These are phyloP conservation scores for Cladophialophora chaetospira DNA, from an alignment of 2,329 filamentous ascomycete genomes.

Conservation along the genomic window DNA sequence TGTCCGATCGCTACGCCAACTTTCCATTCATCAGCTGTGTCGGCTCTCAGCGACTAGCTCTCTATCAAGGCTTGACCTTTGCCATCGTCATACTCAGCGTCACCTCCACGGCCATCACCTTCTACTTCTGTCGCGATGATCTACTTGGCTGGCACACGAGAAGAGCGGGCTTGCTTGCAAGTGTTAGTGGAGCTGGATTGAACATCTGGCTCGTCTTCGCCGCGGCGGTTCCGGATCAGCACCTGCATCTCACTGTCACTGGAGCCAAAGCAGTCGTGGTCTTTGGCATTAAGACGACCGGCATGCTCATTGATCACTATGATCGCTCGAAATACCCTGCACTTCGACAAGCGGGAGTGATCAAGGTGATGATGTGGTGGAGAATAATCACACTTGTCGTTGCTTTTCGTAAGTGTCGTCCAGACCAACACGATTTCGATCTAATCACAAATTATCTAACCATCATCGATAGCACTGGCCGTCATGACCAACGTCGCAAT, in stretches of 20 bases:
- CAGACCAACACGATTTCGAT: neutral
- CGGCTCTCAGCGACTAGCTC: slow-evolving; percentile 3
- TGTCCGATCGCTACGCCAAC: slow-evolving; percentile 10
- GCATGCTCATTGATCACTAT: slow-evolving; percentile 13
- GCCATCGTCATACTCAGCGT: slow-evolving; percentile 10
- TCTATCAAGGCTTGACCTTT: slow-evolving; percentile 15
- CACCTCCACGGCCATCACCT: slow-evolving; percentile 5
- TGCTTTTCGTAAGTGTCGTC: slow-evolving; percentile 9
- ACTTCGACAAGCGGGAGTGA: slow-evolving; percentile 6
- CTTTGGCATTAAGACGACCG: slow-evolving; percentile 12
- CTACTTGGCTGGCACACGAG: slow-evolving; percentile 12
- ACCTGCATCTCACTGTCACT: slow-evolving; percentile 16
- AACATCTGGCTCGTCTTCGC: slow-evolving; percentile 18
- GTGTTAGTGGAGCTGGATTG: slow-evolving; percentile 5
- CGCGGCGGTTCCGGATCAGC: slow-evolving; percentile 12
- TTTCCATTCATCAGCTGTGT: slow-evolving; percentile 20
- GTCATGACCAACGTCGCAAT: slow-evolving; percentile 15
- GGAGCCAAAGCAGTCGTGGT: slow-evolving; percentile 9
- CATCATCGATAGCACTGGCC: slow-evolving; percentile 2
- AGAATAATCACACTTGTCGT: slow-evolving; percentile 2
- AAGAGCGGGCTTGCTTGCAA: slow-evolving; percentile 7
- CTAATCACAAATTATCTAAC: neutral
- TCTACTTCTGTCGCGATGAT: slow-evolving; percentile 14
- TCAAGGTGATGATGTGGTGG: slow-evolving; percentile 14
- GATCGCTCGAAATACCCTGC: slow-evolving; percentile 14